Percentiles rank a stretch among this genome's conserved stretches.
These are phyloP conservation scores for Willaertia magna DNA, from an alignment of 208 protist genomes.

Conservation along the genomic window DNA sequence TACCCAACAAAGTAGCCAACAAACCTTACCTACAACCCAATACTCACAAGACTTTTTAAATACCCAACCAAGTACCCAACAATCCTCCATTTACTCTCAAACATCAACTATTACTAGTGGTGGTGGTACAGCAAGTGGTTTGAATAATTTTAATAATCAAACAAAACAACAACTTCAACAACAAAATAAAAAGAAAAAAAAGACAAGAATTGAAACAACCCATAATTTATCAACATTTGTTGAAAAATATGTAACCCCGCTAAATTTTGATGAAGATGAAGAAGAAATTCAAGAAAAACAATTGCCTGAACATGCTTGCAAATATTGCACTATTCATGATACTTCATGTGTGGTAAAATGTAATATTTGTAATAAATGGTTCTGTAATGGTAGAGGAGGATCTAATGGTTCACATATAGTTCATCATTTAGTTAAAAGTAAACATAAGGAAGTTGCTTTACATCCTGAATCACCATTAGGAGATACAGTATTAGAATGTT, in stretches of 20 bases:
- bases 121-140: not conserved
- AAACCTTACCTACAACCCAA: not conserved
- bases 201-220: no score
- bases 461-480: conserved; percentile 67
- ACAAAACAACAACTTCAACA: no score
- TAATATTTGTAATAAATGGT: conserved; percentile 62
- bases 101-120: not conserved
- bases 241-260: not conserved
- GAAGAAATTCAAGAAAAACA: not conserved
- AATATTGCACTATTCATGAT: conserved; percentile 62
- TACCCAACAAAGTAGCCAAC: not conserved
- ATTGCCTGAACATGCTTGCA: conserved; percentile 7
- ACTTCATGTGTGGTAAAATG: conserved; percentile 60
- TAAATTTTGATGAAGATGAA: not conserved
- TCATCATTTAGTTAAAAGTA: conserved; percentile 67
- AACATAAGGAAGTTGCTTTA: conserved; percentile 63
- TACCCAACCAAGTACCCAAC: not conserved
- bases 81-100: not conserved
- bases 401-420: conserved; percentile 66
- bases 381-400: conserved; percentile 60
- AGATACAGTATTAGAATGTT: conserved; percentile 79
- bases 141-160: not conserved
- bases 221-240: not conserved
- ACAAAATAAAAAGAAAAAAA: not conserved
- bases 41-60: not conserved